A percentile compares a stretch with the other conserved stretches of the same genome.
phyloP scores from a whole-genome alignment of 2,329 filamentous ascomycete genomes.

The Arthrobotrys iridis region DNA sequence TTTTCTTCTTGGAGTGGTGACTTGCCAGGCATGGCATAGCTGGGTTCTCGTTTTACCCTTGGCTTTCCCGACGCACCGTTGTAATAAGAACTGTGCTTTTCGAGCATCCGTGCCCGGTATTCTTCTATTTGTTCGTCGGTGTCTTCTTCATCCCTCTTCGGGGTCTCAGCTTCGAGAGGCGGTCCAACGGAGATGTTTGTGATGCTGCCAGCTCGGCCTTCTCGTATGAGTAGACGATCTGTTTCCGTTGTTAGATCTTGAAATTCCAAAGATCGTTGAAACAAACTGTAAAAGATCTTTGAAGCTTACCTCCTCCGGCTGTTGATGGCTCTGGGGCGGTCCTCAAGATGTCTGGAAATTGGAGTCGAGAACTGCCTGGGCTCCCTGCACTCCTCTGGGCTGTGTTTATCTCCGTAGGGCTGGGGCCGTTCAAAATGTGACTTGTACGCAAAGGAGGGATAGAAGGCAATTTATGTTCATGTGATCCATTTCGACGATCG shows the following conservation, averaged over 20 bases:
- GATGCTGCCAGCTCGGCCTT: constrained; percentile 50
- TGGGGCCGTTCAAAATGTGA: constrained; percentile 39
- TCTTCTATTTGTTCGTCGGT: constrained; percentile 53
- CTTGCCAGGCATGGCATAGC: constrained; percentile 50
- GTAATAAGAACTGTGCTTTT: constrained; percentile 50
- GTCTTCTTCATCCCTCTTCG: constrained; percentile 50
- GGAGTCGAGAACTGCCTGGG: constrained; percentile 38
- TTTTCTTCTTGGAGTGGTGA: constrained; percentile 53
- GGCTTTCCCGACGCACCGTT: constrained; percentile 44
- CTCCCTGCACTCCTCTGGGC: constrained; percentile 41
- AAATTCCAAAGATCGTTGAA: constrained; percentile 45
- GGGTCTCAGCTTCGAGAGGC: constrained; percentile 50
- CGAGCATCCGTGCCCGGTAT: constrained; percentile 49
- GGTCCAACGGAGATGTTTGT: constrained; percentile 52
- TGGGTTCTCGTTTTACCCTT: constrained; percentile 48
- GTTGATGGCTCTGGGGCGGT: constrained; percentile 44
- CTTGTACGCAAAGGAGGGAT: constrained; percentile 44
- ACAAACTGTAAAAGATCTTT: constrained; percentile 43
- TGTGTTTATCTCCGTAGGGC: constrained; percentile 33
- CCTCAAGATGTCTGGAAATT: constrained; percentile 47
- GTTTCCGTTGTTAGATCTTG: constrained; percentile 50
- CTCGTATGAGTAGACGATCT: constrained; percentile 47
- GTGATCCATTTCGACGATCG: constrained; percentile 28
- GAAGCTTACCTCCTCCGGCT: constrained; percentile 52
- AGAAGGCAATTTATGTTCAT: constrained; percentile 47